Base-by-base conservation (phyloP, 805 yeast genomes). In the Deakozyma indianensis region DNA sequence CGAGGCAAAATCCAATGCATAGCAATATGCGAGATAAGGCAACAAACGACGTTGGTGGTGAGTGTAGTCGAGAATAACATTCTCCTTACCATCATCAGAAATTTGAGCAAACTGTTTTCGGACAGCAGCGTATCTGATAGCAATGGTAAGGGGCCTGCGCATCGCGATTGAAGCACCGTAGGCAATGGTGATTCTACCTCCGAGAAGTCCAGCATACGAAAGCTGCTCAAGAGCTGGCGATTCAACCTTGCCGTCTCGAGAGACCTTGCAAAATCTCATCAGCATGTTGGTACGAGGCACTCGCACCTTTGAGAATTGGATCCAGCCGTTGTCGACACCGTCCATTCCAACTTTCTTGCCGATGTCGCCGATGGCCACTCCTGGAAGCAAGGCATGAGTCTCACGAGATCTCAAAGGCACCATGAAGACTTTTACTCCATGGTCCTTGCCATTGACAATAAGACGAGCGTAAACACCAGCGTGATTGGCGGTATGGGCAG, bases 261-360 rank as follows among this genome's bases (percentile, higher is more conserved):
- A 71, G 45, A 88, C 84, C 57, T 77, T 73, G 45, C 87, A 75
- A 64, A 80, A 87, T 62, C 80, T 83, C 63, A 79, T 78, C 56
- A 88, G 68, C 92, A 88, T 78, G 63, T 73, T 83, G 59, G 74
- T 80, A 50, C 87, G 74, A 46, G 96, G 96, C 51, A 88, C 83
- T 43, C 78, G 71, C 44, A 86, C 96, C 54, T 80, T 71, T 43
- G 83, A 70, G 66, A 83, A 88, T 65, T 87, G 96, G 57, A 88
- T 84, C 96, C 96, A 88, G 45, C 96, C 96, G 62, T 88, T 88
- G 59, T 88, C 96, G 53, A 88, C 83, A 47, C 95, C 96, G 57
- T 87, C 92, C 57, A 96, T 74, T 45, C 96, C 96, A 95, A 88
- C 86, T 66, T 88, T 88, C 51, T 83, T 77, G 47, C 96, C 96